Percentiles rank a stretch among this genome's conserved stretches.
Evolutionary conservation across 1,139 yeast genomes (phyloP).

Genomic region (Hyphopichia wangnamkhiaoensis): DNA sequence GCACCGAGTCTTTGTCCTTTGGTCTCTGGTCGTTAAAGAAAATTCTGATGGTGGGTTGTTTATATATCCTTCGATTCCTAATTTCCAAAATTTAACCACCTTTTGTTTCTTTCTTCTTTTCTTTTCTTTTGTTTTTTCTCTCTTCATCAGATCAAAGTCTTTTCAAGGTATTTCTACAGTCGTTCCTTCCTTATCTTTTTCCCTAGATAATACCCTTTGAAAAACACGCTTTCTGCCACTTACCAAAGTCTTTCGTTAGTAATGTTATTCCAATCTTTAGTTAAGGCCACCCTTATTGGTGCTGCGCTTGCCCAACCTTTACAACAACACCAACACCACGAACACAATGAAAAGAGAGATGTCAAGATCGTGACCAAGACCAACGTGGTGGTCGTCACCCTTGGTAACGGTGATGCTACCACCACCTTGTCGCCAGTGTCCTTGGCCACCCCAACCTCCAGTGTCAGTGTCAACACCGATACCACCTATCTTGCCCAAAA

Average conservation of each 20-base stretch:
- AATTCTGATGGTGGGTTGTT: slow-evolving; percentile 1
- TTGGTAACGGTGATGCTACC: slow-evolving; percentile 31
- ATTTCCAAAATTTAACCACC: background rate
- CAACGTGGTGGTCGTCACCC: slow-evolving; percentile 35
- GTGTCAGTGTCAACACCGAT: slow-evolving; percentile 20
- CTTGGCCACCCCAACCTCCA: slow-evolving; percentile 24
- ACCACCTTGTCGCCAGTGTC: slow-evolving; percentile 16
- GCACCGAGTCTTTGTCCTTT: too few relatives aligned
- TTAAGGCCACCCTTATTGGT: slow-evolving; percentile 38
- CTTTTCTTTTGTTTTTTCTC: too few relatives aligned
- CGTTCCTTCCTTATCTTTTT: slow-evolving; percentile 6
- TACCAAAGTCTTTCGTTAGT: background rate
- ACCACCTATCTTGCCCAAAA: slow-evolving; percentile 22
- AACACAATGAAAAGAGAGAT: slow-evolving; percentile 39
- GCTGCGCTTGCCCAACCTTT: slow-evolving; percentile 36
- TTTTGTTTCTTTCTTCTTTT: slow-evolving; percentile 1
- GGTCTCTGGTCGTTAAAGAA: too few relatives aligned
- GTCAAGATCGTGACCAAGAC: slow-evolving; percentile 36
- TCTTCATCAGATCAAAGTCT: background rate
- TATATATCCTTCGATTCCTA: slow-evolving; percentile 1
- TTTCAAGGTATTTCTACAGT: slow-evolving; percentile 7
- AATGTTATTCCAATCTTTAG: slow-evolving; percentile 53
- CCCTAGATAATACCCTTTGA: slow-evolving; percentile 6
- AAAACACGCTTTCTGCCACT: background rate
- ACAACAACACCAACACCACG: slow-evolving; percentile 39